Base-by-base conservation (phyloP, 768 basidiomycete species). In the Naganishia onofrii region DNA sequence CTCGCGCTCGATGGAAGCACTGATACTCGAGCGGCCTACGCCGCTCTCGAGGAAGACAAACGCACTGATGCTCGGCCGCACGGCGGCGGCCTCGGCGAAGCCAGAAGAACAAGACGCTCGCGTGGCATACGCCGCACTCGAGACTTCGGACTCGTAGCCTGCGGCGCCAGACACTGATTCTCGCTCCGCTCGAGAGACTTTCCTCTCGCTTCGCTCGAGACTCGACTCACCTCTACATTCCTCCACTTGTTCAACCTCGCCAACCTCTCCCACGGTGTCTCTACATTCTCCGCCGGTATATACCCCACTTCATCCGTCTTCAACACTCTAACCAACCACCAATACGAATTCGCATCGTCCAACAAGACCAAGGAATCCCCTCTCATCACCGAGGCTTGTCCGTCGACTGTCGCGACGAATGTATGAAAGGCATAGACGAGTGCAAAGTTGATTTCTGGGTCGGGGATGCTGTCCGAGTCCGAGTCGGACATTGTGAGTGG, bases 221-320 rank as follows among this genome's bases (percentile, higher is more conserved):
- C n/a, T n/a, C n/a, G n/a, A 68, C 68, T 69, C 68, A 69, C 68
- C 93, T 98, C 95, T 66, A 98, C 90, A 80, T 99, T 99, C 34
- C 94, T 86, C 78, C 96, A 93, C 79, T 97, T 97, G 83, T 99
- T 98, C 67, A 98, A 84, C 69, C 96, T 84, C 0, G 96, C 96
- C 7, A 98, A 86, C 42, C 96, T 86, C 79, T 99, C 96, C 76
- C 93, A 96, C 0, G 96, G 96, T 0, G 96, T 99, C 81, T 99
- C 96, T 74, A 99, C 97, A 80, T 97, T 98, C 83, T 99, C 96
- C 0, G 96, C 96, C 21, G 96, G 96, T 60, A 99, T 98, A 80
- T 99, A 99, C 0, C 96, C 96, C 19, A 99, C 92, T 76, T 96
- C 93, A 81, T 97, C 93, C 9, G 95, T 97, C 83, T 97, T 98